phyloP scores from a whole-genome alignment of 495 filamentous ascomycete species.

The Thozetella sp. region DNA sequence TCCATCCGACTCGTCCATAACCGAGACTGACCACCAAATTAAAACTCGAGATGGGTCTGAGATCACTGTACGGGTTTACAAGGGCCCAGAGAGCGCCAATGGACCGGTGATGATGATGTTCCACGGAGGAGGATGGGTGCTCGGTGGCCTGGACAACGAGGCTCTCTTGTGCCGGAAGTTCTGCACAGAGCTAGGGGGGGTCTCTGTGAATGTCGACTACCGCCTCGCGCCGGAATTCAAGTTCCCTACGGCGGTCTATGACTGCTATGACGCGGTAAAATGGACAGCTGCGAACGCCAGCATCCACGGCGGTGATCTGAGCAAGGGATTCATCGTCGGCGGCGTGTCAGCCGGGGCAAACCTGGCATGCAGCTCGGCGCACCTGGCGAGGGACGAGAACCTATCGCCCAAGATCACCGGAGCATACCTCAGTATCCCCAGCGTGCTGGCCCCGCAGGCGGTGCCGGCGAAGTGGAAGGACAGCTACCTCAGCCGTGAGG shows the following conservation, averaged over 20 bases:
- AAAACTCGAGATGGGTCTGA: not conserved
- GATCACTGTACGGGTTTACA: not conserved
- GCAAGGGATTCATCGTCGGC: conserved; percentile 6
- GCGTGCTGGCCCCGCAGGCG: not conserved
- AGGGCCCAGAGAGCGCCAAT: not conserved
- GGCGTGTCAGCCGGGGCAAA: conserved; percentile 7
- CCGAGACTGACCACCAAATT: not conserved
- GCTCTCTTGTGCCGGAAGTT: conserved; percentile 23
- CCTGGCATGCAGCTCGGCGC: not conserved
- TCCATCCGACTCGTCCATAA: not conserved
- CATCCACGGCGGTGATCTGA: not conserved
- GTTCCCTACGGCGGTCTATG: conserved; percentile 42
- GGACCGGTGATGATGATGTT: conserved; percentile 34
- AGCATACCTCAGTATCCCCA: not conserved
- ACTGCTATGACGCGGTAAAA: conserved; percentile 48
- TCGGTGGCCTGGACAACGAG: conserved; percentile 30
- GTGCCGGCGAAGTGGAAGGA: conserved; percentile 3
- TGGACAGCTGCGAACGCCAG: conserved; percentile 21
- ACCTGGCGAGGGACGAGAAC: not conserved
- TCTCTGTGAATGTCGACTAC: conserved; percentile 42
- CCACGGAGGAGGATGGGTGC: conserved; percentile 42
- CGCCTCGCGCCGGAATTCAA: conserved; percentile 43
- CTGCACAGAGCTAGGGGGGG: conserved; percentile 21
- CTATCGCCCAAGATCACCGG: not conserved
- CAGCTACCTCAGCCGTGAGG: conserved; percentile 1